These are phyloP conservation scores for Linnemannia elongata DNA, from an alignment of 192 early-diverging fungal genomes.

Conservation along the genomic window DNA sequence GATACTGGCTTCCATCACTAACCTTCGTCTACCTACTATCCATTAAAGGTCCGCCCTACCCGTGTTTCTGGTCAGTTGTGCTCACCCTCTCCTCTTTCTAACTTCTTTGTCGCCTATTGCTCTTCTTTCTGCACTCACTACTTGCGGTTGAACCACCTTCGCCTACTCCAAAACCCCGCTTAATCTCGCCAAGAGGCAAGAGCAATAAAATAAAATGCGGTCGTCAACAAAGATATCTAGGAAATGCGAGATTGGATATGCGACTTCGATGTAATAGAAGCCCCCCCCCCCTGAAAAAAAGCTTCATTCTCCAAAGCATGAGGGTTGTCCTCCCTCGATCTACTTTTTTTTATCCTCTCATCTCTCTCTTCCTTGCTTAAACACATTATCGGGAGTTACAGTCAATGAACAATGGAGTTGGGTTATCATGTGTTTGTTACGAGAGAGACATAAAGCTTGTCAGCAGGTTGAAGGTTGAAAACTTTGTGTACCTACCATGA, in stretches of 20 bases:
- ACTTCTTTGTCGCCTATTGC: background rate
- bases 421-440: background rate
- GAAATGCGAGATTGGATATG: background rate
- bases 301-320: background rate
- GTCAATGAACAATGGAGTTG: background rate
- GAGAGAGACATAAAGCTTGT: too few species aligned
- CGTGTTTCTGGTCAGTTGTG: background rate
- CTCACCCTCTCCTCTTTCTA: background rate
- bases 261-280: background rate
- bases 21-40: background rate
- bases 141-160: background rate
- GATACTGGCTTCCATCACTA: too few species aligned
- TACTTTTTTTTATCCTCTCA: background rate
- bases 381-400: background rate
- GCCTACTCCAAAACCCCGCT: background rate
- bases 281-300: background rate
- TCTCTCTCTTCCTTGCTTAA: background rate
- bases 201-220: background rate
- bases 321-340: background rate
- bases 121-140: background rate
- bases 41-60: background rate
- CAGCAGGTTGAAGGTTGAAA: too few species aligned
- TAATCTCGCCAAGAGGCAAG: background rate
- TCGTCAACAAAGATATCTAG: background rate
- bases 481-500: too few species aligned